Conservation (phyloP, 2,329 filamentous ascomycete species). For the Acarospora socialis region DNA sequence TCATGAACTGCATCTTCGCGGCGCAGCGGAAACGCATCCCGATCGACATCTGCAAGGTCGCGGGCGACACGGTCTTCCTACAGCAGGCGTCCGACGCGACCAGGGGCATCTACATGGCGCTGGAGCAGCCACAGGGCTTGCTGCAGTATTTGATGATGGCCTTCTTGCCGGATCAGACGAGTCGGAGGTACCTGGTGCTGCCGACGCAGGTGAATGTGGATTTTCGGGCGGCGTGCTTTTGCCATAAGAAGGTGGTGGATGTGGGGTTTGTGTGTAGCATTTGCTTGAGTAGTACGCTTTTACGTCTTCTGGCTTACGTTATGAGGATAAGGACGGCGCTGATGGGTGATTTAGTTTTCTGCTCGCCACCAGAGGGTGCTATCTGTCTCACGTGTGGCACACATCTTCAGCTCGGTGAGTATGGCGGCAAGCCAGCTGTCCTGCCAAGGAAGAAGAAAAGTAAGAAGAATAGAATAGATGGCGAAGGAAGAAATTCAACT, state of each 20-base stretch:
- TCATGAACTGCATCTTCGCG: slow-evolving; percentile 97
- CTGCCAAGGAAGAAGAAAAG: slow-evolving; percentile 59
- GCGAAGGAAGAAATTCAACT: slow-evolving; percentile 41
- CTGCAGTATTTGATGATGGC: slow-evolving; percentile 92
- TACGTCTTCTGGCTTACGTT: neutral
- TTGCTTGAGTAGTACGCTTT: slow-evolving; percentile 63
- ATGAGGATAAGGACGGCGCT: neutral
- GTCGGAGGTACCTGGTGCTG: slow-evolving; percentile 52
- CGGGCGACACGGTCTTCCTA: slow-evolving; percentile 76
- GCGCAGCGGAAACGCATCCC: slow-evolving; percentile 77
- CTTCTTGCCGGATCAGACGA: slow-evolving; percentile 60
- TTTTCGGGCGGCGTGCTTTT: slow-evolving; percentile 97
- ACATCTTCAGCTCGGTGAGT: slow-evolving; percentile 58
- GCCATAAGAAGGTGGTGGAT: slow-evolving; percentile 80
- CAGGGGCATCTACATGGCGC: slow-evolving; percentile 52
- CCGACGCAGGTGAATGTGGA: slow-evolving; percentile 80
- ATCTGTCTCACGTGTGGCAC: slow-evolving; percentile 77
- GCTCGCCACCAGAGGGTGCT: slow-evolving; percentile 46
- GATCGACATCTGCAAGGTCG: slow-evolving; percentile 80
- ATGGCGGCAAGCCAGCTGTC: slow-evolving; percentile 64
- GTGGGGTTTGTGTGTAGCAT: slow-evolving; percentile 92
- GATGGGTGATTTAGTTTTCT: slow-evolving; percentile 46
- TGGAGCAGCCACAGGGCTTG: slow-evolving; percentile 52
- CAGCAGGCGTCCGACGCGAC: slow-evolving; percentile 77
- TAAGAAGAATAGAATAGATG: slow-evolving; percentile 47